Percentiles rank a stretch among this genome's conserved stretches.
phyloP scores from a whole-genome alignment of 306 rosid species.

The Nissolia schottii region DNA sequence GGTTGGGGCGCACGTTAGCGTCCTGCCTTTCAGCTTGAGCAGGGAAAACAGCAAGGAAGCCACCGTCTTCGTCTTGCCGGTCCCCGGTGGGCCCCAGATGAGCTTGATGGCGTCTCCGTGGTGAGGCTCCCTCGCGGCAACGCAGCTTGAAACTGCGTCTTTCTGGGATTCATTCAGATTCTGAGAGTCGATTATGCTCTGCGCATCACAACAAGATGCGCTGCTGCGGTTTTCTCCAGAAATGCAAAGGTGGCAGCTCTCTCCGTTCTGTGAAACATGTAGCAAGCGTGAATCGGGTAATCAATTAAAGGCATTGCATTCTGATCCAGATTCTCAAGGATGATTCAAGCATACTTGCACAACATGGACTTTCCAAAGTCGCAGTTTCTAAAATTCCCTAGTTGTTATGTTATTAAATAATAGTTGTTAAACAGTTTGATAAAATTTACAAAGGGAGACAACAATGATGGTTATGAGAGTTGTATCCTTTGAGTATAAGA shows the following conservation, averaged over 20 bases:
- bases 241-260: constrained; percentile 5
- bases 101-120: constrained; percentile 36
- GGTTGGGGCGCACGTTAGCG: constrained; percentile 58
- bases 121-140: constrained; percentile 21
- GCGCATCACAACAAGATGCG: not conserved
- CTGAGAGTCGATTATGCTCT: constrained; percentile 1
- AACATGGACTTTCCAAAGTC: no score
- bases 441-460: no score
- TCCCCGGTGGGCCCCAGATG: constrained; percentile 67
- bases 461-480: no score
- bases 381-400: no score
- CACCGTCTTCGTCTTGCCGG: constrained; percentile 63
- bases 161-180: constrained; percentile 46
- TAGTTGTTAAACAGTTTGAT: no score
- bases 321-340: not conserved
- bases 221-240: not conserved
- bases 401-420: not conserved
- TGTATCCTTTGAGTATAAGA: no score
- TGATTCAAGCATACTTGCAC: not conserved
- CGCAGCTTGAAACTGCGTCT: constrained; percentile 40
- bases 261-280: constrained; percentile 24
- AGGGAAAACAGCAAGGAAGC: constrained; percentile 29
- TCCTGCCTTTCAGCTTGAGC: constrained; percentile 34
- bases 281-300: not conserved
- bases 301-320: not conserved